Percentiles rank a stretch among this genome's conserved stretches.
phyloP scores from a whole-genome alignment of 371 early-diverging fungal species.

The Mucor circinelloides region DNA sequence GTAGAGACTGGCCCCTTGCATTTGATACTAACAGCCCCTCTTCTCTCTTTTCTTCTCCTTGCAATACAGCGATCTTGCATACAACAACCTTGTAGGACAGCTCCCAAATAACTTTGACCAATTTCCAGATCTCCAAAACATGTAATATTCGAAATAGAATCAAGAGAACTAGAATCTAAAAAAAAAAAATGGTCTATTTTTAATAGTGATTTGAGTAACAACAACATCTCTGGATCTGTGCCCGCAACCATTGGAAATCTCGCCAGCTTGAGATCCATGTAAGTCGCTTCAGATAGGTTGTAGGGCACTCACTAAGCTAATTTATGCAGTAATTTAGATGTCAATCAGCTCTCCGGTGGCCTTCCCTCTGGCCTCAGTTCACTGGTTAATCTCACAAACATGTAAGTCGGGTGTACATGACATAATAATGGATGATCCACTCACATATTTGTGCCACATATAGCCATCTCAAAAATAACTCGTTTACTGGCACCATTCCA shows the following conservation, averaged over 20 bases:
- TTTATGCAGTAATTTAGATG: constrained; percentile 40
- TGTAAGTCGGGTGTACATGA: constrained; percentile 24
- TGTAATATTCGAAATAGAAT: constrained; percentile 32
- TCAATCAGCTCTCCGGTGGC: constrained; percentile 33
- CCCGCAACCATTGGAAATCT: constrained; percentile 39
- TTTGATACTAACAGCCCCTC: background rate
- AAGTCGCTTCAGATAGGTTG: background rate
- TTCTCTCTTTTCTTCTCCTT: background rate
- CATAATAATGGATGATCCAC: background rate
- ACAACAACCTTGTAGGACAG: constrained; percentile 51
- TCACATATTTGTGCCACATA: background rate
- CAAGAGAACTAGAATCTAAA: background rate
- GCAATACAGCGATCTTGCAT: constrained; percentile 37
- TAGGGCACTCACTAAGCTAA: background rate
- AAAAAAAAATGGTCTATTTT: background rate
- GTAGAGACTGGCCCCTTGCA: background rate
- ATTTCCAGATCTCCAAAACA: constrained; percentile 42
- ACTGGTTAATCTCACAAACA: constrained; percentile 29
- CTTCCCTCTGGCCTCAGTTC: constrained; percentile 29
- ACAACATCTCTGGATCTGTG: constrained; percentile 49
- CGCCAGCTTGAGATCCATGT: constrained; percentile 30
- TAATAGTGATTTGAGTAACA: constrained; percentile 51
- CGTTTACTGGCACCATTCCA: constrained; percentile 44
- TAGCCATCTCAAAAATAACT: constrained; percentile 51
- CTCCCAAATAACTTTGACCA: constrained; percentile 46